A percentile compares a stretch with the other conserved stretches of the same genome.
These are phyloP conservation scores for Bassia scoparia DNA, from an alignment of 148 eudicot genomes.

Conservation along the genomic window DNA sequence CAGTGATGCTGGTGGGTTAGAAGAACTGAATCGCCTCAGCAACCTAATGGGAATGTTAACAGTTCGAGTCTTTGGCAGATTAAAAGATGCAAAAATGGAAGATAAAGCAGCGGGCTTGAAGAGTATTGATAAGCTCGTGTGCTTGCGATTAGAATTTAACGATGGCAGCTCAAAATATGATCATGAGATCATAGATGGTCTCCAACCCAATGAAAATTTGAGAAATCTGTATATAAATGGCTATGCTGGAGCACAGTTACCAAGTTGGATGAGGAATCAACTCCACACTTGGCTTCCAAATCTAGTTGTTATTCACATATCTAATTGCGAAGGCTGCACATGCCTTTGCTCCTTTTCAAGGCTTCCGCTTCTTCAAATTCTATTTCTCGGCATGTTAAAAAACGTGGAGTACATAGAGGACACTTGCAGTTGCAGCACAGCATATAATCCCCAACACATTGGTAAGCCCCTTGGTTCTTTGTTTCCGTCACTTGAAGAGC, in stretches of 20 bases:
- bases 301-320: not conserved
- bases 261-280: conserved; percentile 8
- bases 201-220: not conserved
- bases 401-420: not conserved
- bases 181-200: conserved; percentile 4
- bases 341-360: not conserved
- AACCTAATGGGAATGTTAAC: not conserved
- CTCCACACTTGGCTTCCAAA: not conserved
- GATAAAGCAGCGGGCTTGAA: not conserved
- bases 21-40: conserved; percentile 2
- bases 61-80: not conserved
- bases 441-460: not conserved
- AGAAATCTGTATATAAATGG: not conserved
- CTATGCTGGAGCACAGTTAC: not conserved
- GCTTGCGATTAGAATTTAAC: not conserved
- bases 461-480: not conserved
- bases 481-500: not conserved
- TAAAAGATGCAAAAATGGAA: not conserved
- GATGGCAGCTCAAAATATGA: not conserved
- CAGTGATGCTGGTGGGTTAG: not conserved
- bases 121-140: not conserved
- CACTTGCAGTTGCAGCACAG: not conserved
- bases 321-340: not conserved
- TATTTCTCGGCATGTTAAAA: not conserved
- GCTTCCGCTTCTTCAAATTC: not conserved